Percentiles rank a stretch among this genome's conserved stretches.
Conservation (phyloP, 2,329 filamentous ascomycete species). For the Venturia carpophila region DNA sequence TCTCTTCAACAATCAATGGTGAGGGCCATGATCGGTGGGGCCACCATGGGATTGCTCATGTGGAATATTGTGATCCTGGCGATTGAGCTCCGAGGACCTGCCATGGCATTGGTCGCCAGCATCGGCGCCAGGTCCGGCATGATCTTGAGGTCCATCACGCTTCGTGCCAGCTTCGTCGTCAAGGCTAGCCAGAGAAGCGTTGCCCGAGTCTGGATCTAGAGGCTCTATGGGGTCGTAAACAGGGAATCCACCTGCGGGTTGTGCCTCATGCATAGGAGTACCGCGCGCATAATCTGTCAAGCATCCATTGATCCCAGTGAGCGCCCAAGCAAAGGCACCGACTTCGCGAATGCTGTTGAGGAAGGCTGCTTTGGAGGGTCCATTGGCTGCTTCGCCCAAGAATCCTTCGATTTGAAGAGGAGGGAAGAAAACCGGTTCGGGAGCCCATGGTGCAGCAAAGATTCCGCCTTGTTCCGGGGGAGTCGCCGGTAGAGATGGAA, state of each 20-base stretch:
- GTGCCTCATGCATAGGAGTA: conserved; percentile 53
- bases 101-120: background rate
- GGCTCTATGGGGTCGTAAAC: conserved; percentile 41
- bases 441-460: conserved; percentile 74
- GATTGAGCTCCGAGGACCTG: background rate
- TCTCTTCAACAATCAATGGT: background rate
- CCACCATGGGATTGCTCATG: background rate
- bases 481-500: conserved; percentile 46
- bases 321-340: conserved; percentile 79
- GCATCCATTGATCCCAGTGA: conserved; percentile 72
- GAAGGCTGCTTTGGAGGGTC: conserved; percentile 54
- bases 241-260: conserved; percentile 53
- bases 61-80: background rate
- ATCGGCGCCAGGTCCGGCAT: background rate
- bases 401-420: conserved; percentile 27
- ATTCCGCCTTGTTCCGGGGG: conserved; percentile 52
- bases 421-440: conserved; percentile 50
- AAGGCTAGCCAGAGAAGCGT: conserved; percentile 6
- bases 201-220: conserved; percentile 12
- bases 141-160: background rate
- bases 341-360: conserved; percentile 78
- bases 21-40: background rate
- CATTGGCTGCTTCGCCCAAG: conserved; percentile 30
- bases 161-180: conserved; percentile 5
- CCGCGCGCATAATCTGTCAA: conserved; percentile 58